These are phyloP conservation scores for Jaltomata sinuosa DNA, from an alignment of 257 asterid species.

Conservation along the genomic window DNA sequence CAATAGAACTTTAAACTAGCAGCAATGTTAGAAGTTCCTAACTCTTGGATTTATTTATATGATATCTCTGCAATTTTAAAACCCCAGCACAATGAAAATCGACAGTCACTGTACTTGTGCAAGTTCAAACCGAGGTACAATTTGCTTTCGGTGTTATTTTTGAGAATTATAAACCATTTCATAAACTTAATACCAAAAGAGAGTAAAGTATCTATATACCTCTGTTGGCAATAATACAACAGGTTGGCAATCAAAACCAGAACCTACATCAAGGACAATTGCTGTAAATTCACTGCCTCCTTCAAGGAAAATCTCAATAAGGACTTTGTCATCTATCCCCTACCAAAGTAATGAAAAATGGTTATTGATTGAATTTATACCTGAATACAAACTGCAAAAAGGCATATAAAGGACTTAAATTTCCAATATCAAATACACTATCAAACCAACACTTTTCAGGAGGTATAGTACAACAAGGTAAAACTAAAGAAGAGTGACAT, in stretches of 20 bases:
- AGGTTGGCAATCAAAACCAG: slow-evolving; percentile 55
- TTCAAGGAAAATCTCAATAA: slow-evolving; percentile 74
- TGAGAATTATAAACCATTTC: not conserved
- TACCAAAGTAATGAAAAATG: slow-evolving; percentile 18
- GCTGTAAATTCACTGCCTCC: slow-evolving; percentile 90
- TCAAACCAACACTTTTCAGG: not conserved
- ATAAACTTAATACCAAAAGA: not conserved
- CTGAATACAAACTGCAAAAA: slow-evolving; percentile 6
- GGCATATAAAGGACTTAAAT: not conserved
- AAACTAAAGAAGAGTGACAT: slow-evolving; percentile 5
- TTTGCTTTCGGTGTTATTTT: not conserved
- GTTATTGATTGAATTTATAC: slow-evolving; percentile 1
- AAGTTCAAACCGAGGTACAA: not conserved
- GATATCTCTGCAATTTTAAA: not conserved
- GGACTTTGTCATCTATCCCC: slow-evolving; percentile 85
- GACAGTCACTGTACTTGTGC: not conserved
- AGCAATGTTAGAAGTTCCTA: not conserved
- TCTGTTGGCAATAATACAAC: slow-evolving; percentile 80
- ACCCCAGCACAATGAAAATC: not conserved
- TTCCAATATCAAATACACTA: not conserved
- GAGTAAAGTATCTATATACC: slow-evolving; percentile 24
- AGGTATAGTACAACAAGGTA: not conserved
- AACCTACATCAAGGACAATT: slow-evolving; percentile 74
- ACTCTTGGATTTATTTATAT: not conserved
- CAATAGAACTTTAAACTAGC: not conserved